phyloP scores from a whole-genome alignment of 345 rosid genomes.

The Nasturtium officinale region DNA sequence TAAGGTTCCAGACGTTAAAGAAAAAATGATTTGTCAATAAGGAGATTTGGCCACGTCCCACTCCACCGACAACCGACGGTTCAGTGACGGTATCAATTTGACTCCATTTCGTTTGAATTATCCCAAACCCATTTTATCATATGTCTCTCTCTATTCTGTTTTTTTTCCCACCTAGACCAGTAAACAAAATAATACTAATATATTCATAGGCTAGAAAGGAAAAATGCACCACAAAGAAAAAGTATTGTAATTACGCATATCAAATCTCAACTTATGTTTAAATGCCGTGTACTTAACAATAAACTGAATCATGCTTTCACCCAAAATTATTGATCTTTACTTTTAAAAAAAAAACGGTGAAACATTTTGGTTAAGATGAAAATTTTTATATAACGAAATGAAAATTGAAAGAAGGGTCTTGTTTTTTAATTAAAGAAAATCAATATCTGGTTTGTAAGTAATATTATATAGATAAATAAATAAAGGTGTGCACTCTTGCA shows the following conservation, averaged over 20 bases:
- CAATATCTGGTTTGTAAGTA: background rate
- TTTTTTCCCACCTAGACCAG: background rate
- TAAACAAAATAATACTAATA: background rate
- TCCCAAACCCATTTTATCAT: conserved; percentile 20
- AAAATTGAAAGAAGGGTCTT: background rate
- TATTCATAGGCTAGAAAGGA: background rate
- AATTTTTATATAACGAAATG: background rate
- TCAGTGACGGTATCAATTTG: conserved; percentile 30
- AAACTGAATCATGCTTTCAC: background rate
- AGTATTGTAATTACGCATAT: background rate
- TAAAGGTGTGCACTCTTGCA: conserved; percentile 9
- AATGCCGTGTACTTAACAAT: background rate
- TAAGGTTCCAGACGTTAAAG: too few species aligned
- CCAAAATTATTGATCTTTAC: too few species aligned
- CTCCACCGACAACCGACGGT: conserved; percentile 39
- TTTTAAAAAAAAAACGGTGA: too few species aligned
- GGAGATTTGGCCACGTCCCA: conserved; percentile 28
- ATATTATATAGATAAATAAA: background rate
- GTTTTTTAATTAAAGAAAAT: background rate
- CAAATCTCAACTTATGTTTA: background rate
- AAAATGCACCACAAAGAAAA: background rate
- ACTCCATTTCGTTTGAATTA: conserved; percentile 28
- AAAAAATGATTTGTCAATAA: background rate
- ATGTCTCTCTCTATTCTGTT: background rate
- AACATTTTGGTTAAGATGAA: too few species aligned